These are phyloP conservation scores for Colletotrichum theobromicola DNA, from an alignment of 2,329 filamentous ascomycete species.

Conservation along the genomic window DNA sequence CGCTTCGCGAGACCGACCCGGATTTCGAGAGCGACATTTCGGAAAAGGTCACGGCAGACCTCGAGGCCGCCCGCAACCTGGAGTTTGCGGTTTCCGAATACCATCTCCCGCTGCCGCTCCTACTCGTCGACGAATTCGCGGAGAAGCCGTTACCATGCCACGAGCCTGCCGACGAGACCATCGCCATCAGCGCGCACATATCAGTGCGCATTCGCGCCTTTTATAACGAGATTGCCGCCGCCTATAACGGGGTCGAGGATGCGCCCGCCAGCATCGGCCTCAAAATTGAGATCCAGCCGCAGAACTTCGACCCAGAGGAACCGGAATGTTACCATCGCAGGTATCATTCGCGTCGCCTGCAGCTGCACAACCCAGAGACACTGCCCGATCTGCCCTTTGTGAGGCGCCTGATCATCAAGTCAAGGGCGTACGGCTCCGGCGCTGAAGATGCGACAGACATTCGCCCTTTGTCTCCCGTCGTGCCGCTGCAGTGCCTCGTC, in stretches of 20 bases:
- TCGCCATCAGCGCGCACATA: slow-evolving; percentile 17
- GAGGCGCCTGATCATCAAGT: slow-evolving; percentile 7
- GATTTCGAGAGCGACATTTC: not conserved
- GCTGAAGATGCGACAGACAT: not conserved
- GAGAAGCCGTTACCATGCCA: slow-evolving; percentile 13
- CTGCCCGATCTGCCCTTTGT: slow-evolving; percentile 23
- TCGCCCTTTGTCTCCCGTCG: slow-evolving; percentile 25
- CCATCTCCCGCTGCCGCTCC: not conserved
- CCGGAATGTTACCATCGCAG: slow-evolving; percentile 18
- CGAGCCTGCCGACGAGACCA: slow-evolving; percentile 21
- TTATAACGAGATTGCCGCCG: slow-evolving; percentile 20
- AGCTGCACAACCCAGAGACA: slow-evolving; percentile 21
- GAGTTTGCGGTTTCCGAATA: not conserved
- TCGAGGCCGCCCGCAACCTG: no score
- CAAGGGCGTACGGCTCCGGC: not conserved
- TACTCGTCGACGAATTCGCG: not conserved
- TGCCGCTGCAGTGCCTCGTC: slow-evolving; percentile 26
- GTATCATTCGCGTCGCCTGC: slow-evolving; percentile 24
- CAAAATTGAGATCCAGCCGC: slow-evolving; percentile 2
- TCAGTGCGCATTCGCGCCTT: slow-evolving; percentile 20
- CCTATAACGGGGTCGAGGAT: not conserved
- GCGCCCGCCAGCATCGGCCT: not conserved
- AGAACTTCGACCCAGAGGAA: slow-evolving; percentile 9
- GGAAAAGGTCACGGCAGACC: not conserved
- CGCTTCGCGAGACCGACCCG: slow-evolving; percentile 10